Base-by-base conservation (phyloP, 2,329 filamentous ascomycete genomes). In the Venturia nashicola region DNA sequence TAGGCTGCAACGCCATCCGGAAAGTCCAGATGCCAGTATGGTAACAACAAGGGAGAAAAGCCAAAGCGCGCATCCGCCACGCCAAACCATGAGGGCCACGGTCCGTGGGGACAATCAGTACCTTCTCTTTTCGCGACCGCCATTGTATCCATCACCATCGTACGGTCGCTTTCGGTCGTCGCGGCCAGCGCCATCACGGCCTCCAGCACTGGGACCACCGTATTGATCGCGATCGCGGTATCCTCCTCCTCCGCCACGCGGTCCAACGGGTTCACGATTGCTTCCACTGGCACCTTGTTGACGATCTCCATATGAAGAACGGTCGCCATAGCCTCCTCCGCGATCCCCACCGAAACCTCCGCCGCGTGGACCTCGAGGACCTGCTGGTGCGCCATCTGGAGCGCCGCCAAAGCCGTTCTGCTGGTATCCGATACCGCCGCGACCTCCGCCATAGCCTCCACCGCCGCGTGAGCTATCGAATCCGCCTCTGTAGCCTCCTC, bases 181-280 rank as follows among this genome's bases (percentile, higher is more conserved):
- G 61, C 80, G 77, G 67, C 78, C 76, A 65, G 72, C 73, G 59
- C 71, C 70, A 34, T 83, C 80, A 57, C 80, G 77, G 68, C 78
- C 77, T 65, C 77, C 74, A 66, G 80, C 79, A 59, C 77, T 67
- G 67, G 71, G 72, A 60, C 72, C 71, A 73, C 75, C 67, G 68
- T 74, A 75, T 20, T 75, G 69, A 59, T 79, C 77, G 66, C 77
- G 74, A 66, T 80, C 79, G 60, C 77, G 69, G 67, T 73, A 70
- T n/a, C 70, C 67, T 60, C 70, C 67, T 54, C 66, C 64, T 36
- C 66, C 66, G 27, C 27, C 27, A 6, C 65, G 54, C 62, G 85
- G 84, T 71, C 88, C 86, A 73, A 94, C 84, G 66, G 90, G 90
- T 74, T 95, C 91, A 76, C 88, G 88, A 77, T 95, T 94, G 78